These are phyloP conservation scores for Anacardium occidentale DNA, from an alignment of 345 rosid species.

Conservation along the genomic window DNA sequence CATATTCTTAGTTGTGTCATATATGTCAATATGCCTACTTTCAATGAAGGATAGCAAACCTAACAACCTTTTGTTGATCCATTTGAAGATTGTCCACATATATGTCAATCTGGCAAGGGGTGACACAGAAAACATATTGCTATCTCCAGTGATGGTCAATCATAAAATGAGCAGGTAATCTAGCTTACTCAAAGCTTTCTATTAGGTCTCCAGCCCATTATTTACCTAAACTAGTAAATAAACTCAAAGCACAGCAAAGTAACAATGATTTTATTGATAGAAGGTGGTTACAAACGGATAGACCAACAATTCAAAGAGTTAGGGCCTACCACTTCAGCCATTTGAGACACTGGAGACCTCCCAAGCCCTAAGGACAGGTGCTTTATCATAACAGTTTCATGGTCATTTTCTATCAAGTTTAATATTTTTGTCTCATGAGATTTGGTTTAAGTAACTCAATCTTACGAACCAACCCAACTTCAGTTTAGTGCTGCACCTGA, in stretches of 20 bases:
- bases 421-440: neutral
- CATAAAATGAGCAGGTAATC: constrained; percentile 90
- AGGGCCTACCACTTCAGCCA: too few relatives aligned
- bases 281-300: too few relatives aligned
- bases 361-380: too few relatives aligned
- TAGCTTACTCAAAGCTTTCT: constrained; percentile 8
- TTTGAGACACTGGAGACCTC: too few relatives aligned
- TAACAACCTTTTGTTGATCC: constrained; percentile 16
- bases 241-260: too few relatives aligned
- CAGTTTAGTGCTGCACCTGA: constrained; percentile 85
- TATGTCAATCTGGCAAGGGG: constrained; percentile 92
- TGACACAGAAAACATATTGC: constrained; percentile 75
- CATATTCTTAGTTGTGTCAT: neutral
- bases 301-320: too few relatives aligned
- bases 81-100: constrained; percentile 80
- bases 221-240: too few relatives aligned
- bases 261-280: too few relatives aligned
- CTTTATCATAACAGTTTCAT: too few relatives aligned
- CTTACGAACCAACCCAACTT: constrained; percentile 22
- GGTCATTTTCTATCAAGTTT: neutral
- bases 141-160: constrained; percentile 92
- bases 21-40: neutral
- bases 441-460: constrained; percentile 2
- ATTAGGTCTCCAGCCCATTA: too few relatives aligned
- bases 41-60: neutral